Evolutionary conservation across 345 rosid genomes (phyloP), one percentile per base, ranked within the genome.

Genomic region (Heritiera fomes): DNA sequence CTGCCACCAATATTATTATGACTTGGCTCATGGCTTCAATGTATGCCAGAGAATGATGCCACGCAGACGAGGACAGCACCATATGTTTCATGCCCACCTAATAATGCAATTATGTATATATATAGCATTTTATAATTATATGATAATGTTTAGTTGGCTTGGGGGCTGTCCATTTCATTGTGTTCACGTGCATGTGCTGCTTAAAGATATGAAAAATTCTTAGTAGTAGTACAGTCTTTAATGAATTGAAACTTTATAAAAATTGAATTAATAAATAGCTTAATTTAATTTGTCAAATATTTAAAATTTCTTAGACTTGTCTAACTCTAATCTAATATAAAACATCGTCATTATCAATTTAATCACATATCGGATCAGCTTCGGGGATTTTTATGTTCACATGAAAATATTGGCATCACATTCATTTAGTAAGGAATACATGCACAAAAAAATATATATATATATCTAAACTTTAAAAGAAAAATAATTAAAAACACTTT

Each of bases 31-130:
- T 43, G 45, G 45, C 75, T 34, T 58, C 58, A 30, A 6, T 43
- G 50, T 40, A 79, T 49, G 82, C 50, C 13, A 76, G 84, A 86
- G 90, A 84, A 89, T 79, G 88, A 87, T 83, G 87, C 86, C 88
- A 84, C 81, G 90, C 90, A 84, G 89, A 87, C 38, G 90, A 85
- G 90, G 90, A 89, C 89, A 70, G 28, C 83, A 79, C 83, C 90
- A 80, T 61, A 80, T 80, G 77, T 75, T 83, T 9, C 75, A 52
- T 55, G 63, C 52, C 73, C 71, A 30, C 7, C 38, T 4, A 9
- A 41, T 41, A 60, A 34, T 34, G 38, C 38, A 34, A 34, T 34
- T 75, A 58, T 77, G 30, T 20, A 30, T 43, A 41, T 34, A 34
- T 34, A 34, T 34, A 34, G 2, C 38, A 34, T 34, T 34, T 34